Evolutionary conservation across 2,329 filamentous ascomycete genomes (phyloP), one percentile per base, ranked within the genome.

Genomic region (Colletotrichum simmondsii): DNA sequence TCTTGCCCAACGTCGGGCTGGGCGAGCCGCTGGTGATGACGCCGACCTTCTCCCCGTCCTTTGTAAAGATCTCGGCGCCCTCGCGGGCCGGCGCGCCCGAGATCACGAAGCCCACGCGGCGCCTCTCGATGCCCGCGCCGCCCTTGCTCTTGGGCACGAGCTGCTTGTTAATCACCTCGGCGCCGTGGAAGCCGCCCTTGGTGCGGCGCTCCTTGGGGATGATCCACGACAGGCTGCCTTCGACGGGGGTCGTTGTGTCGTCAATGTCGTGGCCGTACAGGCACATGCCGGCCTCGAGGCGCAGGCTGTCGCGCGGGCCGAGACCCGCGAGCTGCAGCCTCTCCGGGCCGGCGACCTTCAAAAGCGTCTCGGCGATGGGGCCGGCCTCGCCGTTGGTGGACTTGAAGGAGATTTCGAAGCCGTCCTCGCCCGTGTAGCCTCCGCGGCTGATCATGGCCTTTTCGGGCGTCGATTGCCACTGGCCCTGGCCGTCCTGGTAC

Each of bases 251-350:
- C 22, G 87, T 91, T n/a, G 83, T 82, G 80, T 98, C 96, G 81
- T 97, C 92, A 49, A 99, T 90, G 82, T 99, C 97, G 84, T 98
- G 95, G n/a, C 97, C 97, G 85, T 99, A 99, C n/a, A 99, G 89
- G 83, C 97, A 99, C 96, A 99, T 97, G 74, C 97, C 97, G 0
- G 97, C 97, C 85, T 99, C 97, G 35, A 99, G 91, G 59, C 97
- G 92, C 72, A 99, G 90, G 74, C 93, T 97, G 83, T 99, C 97
- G 75, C 97, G 91, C 2, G 97, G 95, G 11, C 95, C 97, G 0
- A 99, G 89, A 3, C 97, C 97, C 2, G 96, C 95, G 58, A 98
- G 89, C 79, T 93, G 92, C 19, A 98, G 86, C 64, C 83, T 84
- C 74, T 88, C 87, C 3, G 87, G 83, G 12, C 92, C 90, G 30